phyloP scores from a whole-genome alignment of 2,329 filamentous ascomycete genomes.

The Aspergillus persii region DNA sequence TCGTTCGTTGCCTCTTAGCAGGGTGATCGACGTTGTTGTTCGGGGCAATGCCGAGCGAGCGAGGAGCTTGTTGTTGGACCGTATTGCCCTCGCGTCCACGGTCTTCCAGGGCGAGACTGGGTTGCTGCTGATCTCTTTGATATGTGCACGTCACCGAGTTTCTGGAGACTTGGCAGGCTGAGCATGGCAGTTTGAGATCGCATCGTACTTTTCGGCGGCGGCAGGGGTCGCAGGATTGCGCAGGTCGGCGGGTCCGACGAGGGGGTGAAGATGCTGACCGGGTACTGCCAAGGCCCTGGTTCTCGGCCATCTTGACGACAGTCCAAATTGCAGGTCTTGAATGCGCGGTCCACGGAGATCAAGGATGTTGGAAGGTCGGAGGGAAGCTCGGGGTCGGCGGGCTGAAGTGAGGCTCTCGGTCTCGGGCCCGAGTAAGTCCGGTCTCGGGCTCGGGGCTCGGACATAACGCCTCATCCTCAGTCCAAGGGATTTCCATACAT shows the following conservation, averaged over 20 bases:
- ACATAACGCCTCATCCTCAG: too few species aligned
- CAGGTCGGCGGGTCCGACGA: conserved; percentile 26
- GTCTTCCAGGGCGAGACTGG: background rate
- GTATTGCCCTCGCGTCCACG: background rate
- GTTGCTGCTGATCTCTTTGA: conserved; percentile 3
- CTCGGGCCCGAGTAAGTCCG: too few species aligned
- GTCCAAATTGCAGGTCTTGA: too few species aligned
- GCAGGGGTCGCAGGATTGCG: conserved; percentile 28
- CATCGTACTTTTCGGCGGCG: conserved; percentile 31
- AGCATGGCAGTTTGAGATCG: conserved; percentile 27
- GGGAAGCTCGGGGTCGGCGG: too few species aligned
- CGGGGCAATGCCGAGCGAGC: background rate
- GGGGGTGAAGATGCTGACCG: background rate
- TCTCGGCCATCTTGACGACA: too few species aligned
- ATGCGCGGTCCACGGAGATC: too few species aligned
- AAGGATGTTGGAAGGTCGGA: too few species aligned
- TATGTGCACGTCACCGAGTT: conserved; percentile 22
- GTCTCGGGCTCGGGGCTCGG: too few species aligned
- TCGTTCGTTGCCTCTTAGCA: background rate
- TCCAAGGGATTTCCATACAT: too few species aligned
- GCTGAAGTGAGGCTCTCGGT: too few species aligned
- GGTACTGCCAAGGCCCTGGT: too few species aligned
- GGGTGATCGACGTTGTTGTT: background rate
- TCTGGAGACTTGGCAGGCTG: conserved; percentile 22
- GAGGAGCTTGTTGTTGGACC: conserved; percentile 1